Evolutionary conservation across 345 rosid species (phyloP), one percentile per base, ranked within the genome.

Genomic region (Hypericum androsaemum): DNA sequence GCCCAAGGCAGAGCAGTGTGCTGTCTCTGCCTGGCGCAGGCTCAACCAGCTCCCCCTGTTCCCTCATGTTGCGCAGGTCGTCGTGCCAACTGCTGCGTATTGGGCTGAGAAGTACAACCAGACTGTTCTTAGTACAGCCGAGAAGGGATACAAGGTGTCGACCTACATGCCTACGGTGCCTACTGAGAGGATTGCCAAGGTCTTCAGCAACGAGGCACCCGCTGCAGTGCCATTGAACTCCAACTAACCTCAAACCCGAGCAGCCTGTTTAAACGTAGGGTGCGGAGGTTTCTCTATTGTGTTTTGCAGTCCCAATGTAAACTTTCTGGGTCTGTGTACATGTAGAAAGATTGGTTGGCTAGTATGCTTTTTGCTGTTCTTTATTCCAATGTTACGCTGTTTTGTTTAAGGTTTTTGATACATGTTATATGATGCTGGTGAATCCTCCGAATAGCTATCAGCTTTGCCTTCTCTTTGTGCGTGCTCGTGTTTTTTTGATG

Each of bases 91-190:
- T 0, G 94, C 97, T 0, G 83, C 97, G 6, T 83, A 60, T 62
- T 94, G 83, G 61, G 72, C 82, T 1, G 89, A 86, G 59, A 88
- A 74, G 72, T 94, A 94, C 71, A 94, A 94, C 57, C 65, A 80
- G 43, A 81, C 86, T 0, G 95, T 88, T 41, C 60, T 62, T 12
- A 78, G 48, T 67, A 75, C 89, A 37, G 87, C 83, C 0, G 85
- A 80, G 72, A 83, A 82, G 45, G 99, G 99, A 8, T 88, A 77
- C 84, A 74, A 63, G 59, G 85, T 86, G 10, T 69, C 94, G 6
- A 65, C 81, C 0, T 81, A 77, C 67, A 56, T 94, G 74, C 97
- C 99, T 0, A 62, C 83, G 70, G 92, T 94, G 64, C 97, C 99
- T 7, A 80, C 89, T 0, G 75, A 74, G 77, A 83, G 58, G 84